phyloP scores from a whole-genome alignment of 1,284 basidiomycete genomes.

The Ustilago shanxiensis region DNA sequence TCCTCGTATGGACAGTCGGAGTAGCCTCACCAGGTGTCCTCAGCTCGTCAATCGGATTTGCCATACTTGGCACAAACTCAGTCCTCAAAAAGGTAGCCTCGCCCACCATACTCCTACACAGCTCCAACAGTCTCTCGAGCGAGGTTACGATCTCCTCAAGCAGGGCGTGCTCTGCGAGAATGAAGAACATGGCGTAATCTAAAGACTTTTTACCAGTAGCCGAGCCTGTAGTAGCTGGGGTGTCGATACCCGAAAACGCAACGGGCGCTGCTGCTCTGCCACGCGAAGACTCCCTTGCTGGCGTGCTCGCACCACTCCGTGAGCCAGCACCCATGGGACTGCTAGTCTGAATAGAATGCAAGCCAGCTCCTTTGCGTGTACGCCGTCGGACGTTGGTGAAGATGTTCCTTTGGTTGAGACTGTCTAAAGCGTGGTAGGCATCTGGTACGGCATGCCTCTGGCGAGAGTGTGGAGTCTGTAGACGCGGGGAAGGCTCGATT shows the following conservation, averaged over 20 bases:
- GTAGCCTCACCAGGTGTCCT: slow-evolving; percentile 20
- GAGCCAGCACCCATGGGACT: slow-evolving; percentile 10
- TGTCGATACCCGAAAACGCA: slow-evolving; percentile 14
- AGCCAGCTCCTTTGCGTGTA: slow-evolving; percentile 33
- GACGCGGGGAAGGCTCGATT: not conserved
- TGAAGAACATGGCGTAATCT: slow-evolving; percentile 57
- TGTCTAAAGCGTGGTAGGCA: slow-evolving; percentile 42
- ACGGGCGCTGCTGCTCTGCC: not conserved
- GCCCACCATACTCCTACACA: slow-evolving; percentile 60
- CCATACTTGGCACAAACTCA: slow-evolving; percentile 31
- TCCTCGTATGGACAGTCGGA: not conserved
- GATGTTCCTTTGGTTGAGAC: slow-evolving; percentile 22
- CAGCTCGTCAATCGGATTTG: slow-evolving; percentile 6
- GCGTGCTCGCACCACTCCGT: slow-evolving; percentile 9
- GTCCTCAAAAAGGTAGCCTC: slow-evolving; percentile 56
- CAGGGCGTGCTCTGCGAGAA: slow-evolving; percentile 64
- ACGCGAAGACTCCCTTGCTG: not conserved
- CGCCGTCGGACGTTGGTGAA: slow-evolving; percentile 28
- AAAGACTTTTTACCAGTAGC: slow-evolving; percentile 15
- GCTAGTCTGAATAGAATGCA: slow-evolving; percentile 58
- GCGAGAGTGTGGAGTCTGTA: not conserved
- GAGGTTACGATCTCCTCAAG: slow-evolving; percentile 54
- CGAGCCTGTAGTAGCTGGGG: slow-evolving; percentile 4
- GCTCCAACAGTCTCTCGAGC: slow-evolving; percentile 52
- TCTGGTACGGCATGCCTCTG: slow-evolving; percentile 21